phyloP scores from a whole-genome alignment of 148 eudicot genomes.

The Silene conica region DNA sequence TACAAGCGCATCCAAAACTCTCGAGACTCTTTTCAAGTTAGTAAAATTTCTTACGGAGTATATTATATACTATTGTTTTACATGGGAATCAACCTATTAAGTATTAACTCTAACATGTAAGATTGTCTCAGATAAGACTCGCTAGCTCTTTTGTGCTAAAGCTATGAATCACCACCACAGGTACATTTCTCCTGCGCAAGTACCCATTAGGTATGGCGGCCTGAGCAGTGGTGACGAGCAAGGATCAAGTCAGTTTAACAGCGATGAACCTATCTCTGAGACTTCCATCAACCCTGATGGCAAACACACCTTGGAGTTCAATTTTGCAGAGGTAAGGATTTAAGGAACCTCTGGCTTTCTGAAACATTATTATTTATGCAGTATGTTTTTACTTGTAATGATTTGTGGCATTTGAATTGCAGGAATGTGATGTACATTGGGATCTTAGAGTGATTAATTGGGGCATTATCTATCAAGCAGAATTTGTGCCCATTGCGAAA shows the following conservation, averaged over 20 bases:
- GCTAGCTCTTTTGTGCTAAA: no score
- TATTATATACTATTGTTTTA: no score
- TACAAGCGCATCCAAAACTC: conserved; percentile 40
- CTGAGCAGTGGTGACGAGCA: conserved; percentile 40
- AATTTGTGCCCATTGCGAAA: conserved; percentile 32
- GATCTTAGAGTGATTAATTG: conserved; percentile 52
- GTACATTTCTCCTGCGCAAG: conserved; percentile 52
- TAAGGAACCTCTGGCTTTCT: not conserved
- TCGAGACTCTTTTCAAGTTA: conserved; percentile 47
- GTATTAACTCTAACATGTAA: no score
- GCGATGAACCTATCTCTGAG: conserved; percentile 41
- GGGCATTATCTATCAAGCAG: conserved; percentile 49
- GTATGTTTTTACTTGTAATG: not conserved
- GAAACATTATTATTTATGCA: not conserved
- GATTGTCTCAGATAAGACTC: not conserved
- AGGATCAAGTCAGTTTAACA: conserved; percentile 23
- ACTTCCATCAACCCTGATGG: conserved; percentile 40
- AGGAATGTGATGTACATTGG: conserved; percentile 47
- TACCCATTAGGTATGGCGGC: conserved; percentile 61
- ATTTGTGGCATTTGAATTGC: conserved; percentile 10
- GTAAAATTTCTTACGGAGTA: conserved; percentile 11
- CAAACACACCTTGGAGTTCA: conserved; percentile 48
- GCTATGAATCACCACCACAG: no score
- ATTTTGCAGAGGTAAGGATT: conserved; percentile 35
- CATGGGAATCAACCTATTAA: no score